Conservation (phyloP, 2,329 filamentous ascomycete species). For the Colletotrichum spaethianum region DNA sequence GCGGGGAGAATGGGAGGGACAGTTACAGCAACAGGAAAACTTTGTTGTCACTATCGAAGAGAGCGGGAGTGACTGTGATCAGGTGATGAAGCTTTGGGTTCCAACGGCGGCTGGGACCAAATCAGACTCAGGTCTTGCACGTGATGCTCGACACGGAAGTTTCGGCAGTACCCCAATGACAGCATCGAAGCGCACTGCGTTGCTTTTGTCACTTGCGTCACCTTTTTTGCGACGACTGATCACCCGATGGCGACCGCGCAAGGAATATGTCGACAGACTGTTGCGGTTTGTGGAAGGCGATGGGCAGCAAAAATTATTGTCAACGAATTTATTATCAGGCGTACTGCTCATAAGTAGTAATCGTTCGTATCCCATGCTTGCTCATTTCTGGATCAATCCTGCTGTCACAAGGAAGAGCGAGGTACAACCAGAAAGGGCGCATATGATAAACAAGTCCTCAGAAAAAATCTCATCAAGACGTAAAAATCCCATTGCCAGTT, state of each 20-base stretch:
- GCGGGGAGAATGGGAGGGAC: neutral
- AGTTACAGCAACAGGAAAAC: too few species aligned
- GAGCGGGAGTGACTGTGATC: neutral
- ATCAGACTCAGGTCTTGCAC: neutral
- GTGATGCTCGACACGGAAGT: neutral
- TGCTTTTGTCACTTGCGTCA: neutral
- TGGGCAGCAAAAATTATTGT: neutral
- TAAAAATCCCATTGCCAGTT: constrained; percentile 34
- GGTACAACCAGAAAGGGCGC: neutral
- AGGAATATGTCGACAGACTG: neutral
- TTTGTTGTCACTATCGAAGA: neutral
- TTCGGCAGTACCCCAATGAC: neutral
- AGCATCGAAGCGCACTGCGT: neutral
- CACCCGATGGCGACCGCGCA: neutral
- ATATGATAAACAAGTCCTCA: constrained; percentile 10
- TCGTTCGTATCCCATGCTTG: constrained; percentile 11
- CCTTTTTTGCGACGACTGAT: neutral
- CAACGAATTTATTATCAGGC: neutral
- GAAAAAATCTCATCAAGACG: constrained; percentile 13
- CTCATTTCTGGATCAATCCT: neutral
- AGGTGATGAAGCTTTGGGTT: neutral
- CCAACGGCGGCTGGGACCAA: neutral
- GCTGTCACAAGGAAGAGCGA: neutral
- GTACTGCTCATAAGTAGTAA: constrained; percentile 1
- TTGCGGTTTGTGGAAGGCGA: neutral